phyloP scores from a whole-genome alignment of 805 yeast species.

The Millerago galiae region DNA sequence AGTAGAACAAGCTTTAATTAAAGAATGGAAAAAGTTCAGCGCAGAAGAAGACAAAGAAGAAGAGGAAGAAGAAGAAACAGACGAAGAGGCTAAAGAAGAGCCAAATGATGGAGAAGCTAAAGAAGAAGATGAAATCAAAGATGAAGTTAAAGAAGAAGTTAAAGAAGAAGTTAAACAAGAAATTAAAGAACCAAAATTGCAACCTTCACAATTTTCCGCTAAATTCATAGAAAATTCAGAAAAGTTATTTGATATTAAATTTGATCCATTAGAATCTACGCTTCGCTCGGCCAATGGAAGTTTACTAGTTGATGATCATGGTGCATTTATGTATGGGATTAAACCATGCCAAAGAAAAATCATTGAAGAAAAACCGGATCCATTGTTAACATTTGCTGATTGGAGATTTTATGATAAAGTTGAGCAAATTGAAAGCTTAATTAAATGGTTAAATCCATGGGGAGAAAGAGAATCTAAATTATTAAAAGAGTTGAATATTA shows the following conservation, averaged over 20 bases:
- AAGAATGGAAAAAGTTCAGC: conserved; percentile 23
- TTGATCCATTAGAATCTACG: conserved; percentile 39
- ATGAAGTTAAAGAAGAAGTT: neutral
- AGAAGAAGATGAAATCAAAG: neutral
- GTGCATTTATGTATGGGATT: conserved; percentile 24
- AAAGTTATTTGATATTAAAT: conserved; percentile 18
- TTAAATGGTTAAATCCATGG: conserved; percentile 66
- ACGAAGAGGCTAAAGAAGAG: conserved; percentile 9
- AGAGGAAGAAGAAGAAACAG: conserved; percentile 20
- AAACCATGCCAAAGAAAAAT: conserved; percentile 46
- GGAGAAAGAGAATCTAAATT: conserved; percentile 69
- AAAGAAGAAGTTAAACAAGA: conserved; percentile 8
- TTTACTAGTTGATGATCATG: conserved; percentile 30
- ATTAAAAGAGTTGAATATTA: conserved; percentile 49
- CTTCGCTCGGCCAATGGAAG: conserved; percentile 46
- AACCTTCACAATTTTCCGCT: conserved; percentile 4
- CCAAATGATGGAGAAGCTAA: neutral
- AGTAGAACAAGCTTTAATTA: conserved; percentile 22
- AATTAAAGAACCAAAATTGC: conserved; percentile 8
- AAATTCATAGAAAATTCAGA: conserved; percentile 20
- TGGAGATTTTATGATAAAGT: conserved; percentile 71
- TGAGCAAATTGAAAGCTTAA: conserved; percentile 48
- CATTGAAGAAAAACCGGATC: conserved; percentile 59
- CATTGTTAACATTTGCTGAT: conserved; percentile 41
- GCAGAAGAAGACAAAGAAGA: conserved; percentile 1